Base-by-base conservation (phyloP, 495 filamentous ascomycete genomes). In the Neurospora sp. region DNA sequence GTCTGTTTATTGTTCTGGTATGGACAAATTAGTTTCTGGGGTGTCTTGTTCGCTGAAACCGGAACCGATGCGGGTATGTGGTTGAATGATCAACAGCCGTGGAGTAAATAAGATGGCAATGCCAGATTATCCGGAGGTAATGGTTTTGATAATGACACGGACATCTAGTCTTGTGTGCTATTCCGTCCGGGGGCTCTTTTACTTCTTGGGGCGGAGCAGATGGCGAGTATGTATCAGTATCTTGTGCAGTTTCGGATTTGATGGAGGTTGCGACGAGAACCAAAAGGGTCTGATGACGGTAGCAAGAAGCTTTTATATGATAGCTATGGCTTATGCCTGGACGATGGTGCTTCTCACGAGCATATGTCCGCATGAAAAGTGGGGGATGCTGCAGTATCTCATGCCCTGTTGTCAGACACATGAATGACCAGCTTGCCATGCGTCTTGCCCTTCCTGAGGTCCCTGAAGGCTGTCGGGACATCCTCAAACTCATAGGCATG, bases 371-470 rank as follows among this genome's bases (percentile, higher is more conserved):
- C 53, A 31, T 27, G 12, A 10, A 65, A 65, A 17, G 53, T 7
- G 27, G 27, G 53, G 53, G 27, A 35, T 65, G 12, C 53, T 65
- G 53, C 53, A 65, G 27, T 17, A 65, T 17, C 53, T 65, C 3
- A 65, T 65, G 53, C 22, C 14, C 14, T 35, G 27, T 65, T 65
- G 4, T 65, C 27, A 37, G 53, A 65, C 53, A 92, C 86, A 75
- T 87, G 82, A 16, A 93, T 80, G 27, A 93, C 79, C 73, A 93
- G 82, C 83, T 93, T 93, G 1, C 90, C 91, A 70, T 83, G 86
- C 40, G 86, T 81, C 73, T 86, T 82, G 16, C 86, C 85, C 1
- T 80, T 86, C 77, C 85, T 88, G 75, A 91, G 77, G 75, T 83
- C 87, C 44, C 61, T 72, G 81, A 87, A 90, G 4, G 91, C 91